Conservation (phyloP, 306 rosid species). For the Inga leiocalycina region DNA sequence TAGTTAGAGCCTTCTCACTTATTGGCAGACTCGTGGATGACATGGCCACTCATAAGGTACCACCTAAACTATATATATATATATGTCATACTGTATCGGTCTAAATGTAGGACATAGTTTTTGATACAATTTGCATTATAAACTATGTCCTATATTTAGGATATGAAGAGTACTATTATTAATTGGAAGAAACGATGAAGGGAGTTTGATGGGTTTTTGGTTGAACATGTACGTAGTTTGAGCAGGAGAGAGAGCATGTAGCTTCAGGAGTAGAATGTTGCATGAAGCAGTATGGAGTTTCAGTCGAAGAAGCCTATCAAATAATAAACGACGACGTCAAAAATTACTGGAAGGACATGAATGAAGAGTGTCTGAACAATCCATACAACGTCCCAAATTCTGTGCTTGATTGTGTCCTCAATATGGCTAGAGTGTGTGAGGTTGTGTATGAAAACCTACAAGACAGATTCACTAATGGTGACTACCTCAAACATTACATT, state of each 20-base stretch:
- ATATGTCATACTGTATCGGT: no score
- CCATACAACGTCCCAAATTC: background rate
- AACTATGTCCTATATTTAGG: no score
- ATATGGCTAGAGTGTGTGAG: background rate
- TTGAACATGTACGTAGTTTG: background rate
- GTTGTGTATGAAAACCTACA: background rate
- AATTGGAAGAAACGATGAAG: background rate
- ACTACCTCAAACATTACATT: background rate
- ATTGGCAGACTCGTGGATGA: constrained; percentile 32
- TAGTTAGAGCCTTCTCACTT: background rate
- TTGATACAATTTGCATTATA: no score
- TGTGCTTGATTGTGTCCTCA: background rate
- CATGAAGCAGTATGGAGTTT: background rate
- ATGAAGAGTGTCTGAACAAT: background rate
- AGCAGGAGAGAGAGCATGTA: background rate
- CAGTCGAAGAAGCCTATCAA: background rate
- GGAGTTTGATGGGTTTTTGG: background rate
- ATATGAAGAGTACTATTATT: background rate
- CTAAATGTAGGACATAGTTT: no score
- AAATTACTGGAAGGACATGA: background rate
- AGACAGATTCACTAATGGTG: background rate
- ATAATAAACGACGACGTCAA: background rate
- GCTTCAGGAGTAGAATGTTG: background rate
- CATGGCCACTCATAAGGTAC: constrained; percentile 40
- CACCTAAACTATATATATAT: no score